phyloP scores from a whole-genome alignment of 805 yeast genomes.

The Candida jianshihensis region DNA sequence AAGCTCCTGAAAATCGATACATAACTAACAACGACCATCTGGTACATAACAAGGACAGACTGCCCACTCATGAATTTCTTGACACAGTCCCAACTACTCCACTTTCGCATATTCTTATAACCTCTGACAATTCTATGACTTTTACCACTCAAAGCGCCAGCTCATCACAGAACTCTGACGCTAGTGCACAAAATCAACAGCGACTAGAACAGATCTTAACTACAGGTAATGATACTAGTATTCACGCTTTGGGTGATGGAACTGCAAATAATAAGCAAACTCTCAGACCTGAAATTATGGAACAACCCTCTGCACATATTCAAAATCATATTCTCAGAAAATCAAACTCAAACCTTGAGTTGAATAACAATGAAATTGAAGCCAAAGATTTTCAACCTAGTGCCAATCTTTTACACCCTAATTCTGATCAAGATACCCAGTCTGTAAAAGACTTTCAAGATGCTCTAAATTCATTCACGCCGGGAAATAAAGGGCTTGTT shows the following conservation, averaged over 20 bases:
- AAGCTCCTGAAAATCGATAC: no score
- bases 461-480: constrained; percentile 5
- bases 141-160: constrained; percentile 10
- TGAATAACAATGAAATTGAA: neutral
- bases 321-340: neutral
- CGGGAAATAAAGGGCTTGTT: neutral
- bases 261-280: neutral
- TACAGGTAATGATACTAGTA: no score
- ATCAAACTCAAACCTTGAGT: neutral
- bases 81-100: constrained; percentile 12
- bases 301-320: no score
- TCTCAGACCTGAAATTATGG: neutral
- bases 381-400: no score
- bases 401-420: no score
- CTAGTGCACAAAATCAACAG: no score
- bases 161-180: no score
- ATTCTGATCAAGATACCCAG: neutral
- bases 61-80: neutral
- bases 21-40: no score
- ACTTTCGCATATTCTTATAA: constrained; percentile 15
- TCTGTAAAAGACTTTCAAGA: constrained; percentile 7
- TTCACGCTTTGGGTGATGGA: no score
- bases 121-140: constrained; percentile 20
- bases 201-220: no score
- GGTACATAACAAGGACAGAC: neutral